These are phyloP conservation scores for Entonaema liquescens DNA, from an alignment of 495 filamentous ascomycete genomes.

Conservation along the genomic window DNA sequence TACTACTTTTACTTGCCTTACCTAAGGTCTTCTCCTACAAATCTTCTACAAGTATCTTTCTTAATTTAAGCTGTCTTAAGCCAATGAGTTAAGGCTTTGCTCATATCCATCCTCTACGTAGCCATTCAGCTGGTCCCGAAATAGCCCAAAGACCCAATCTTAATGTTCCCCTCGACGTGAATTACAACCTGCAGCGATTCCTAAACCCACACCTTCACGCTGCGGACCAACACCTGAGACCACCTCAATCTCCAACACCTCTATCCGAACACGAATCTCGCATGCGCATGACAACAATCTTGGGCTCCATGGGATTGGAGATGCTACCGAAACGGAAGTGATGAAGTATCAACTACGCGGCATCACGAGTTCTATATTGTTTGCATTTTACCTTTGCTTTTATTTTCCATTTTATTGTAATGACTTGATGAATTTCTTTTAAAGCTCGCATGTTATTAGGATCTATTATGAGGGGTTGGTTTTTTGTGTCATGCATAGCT, in stretches of 20 bases:
- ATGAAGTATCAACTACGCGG: neutral
- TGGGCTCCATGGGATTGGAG: constrained; percentile 25
- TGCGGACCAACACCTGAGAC: constrained; percentile 38
- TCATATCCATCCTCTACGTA: constrained; percentile 5
- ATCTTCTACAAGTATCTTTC: too few species aligned
- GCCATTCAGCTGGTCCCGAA: constrained; percentile 26
- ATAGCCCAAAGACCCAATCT: constrained; percentile 29
- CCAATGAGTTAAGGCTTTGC: neutral
- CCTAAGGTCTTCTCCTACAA: neutral
- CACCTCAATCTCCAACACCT: constrained; percentile 31
- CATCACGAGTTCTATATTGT: neutral
- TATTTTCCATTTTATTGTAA: neutral
- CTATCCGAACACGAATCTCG: constrained; percentile 43
- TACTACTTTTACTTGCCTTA: neutral
- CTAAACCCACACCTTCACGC: constrained; percentile 43
- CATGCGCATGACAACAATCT: constrained; percentile 41
- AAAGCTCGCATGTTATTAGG: too few species aligned
- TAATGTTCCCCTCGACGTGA: constrained; percentile 38
- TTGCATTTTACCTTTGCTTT: neutral
- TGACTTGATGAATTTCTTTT: too few species aligned
- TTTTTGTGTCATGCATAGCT: constrained; percentile 8
- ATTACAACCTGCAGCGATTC: constrained; percentile 43
- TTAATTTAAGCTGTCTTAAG: neutral
- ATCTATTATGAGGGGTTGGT: neutral
- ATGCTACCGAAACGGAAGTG: constrained; percentile 16